Evolutionary conservation across 164 flowering plant species (phyloP).

Genomic region (Aristolochia contorta): DNA sequence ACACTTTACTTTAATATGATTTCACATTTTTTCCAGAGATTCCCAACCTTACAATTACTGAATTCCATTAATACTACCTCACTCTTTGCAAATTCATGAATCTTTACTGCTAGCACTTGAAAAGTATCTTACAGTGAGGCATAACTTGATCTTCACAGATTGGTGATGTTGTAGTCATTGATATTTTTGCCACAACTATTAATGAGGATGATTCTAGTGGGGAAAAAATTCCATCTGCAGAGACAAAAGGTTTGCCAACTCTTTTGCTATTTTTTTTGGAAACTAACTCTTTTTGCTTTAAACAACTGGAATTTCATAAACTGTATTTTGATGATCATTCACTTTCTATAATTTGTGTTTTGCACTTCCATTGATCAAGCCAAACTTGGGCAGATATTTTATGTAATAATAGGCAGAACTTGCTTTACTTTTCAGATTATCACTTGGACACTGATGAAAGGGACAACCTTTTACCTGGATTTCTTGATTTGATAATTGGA

Average conservation of each 20-base stretch:
- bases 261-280: too few species aligned
- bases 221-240: conserved; percentile 73
- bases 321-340: not conserved
- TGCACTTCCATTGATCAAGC: not conserved
- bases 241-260: conserved; percentile 59
- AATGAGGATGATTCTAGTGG: conserved; percentile 45
- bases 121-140: not conserved
- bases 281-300: too few species aligned
- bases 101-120: too few species aligned
- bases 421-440: conserved; percentile 37
- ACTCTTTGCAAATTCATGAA: too few species aligned
- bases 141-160: conserved; percentile 31
- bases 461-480: conserved; percentile 71
- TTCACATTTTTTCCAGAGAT: too few species aligned
- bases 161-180: conserved; percentile 80
- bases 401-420: not conserved
- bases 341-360: not conserved
- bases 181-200: conserved; percentile 68
- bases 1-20: too few species aligned
- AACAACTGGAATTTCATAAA: too few species aligned
- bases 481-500: conserved; percentile 67
- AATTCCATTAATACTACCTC: too few species aligned
- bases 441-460: conserved; percentile 91
- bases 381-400: not conserved
- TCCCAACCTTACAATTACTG: too few species aligned